Evolutionary conservation across 148 eudicot genomes (phyloP), one percentile per base, ranked within the genome.

Genomic region (Agrostemma githago): DNA sequence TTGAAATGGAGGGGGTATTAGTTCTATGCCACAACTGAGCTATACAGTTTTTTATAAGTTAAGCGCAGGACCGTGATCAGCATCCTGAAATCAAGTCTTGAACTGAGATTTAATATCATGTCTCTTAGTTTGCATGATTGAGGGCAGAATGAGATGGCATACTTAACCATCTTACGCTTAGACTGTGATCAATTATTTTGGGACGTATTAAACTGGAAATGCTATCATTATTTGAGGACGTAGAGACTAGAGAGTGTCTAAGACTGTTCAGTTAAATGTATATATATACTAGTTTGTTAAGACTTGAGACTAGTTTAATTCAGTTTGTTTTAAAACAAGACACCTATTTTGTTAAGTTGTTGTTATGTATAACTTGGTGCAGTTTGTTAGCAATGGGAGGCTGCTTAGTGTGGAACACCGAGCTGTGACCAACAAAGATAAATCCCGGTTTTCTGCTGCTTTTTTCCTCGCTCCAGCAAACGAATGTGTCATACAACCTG

Each of bases 361-460:
- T 43, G 12, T 38, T 59, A 10, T 61, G 9, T 62, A 14, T 5
- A 16, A 69, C 53, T 54, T 71, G 61, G 1, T 79, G 72, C 61
- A 79, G 78, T 63, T 63, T 56, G 62, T 79, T 56, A 79, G 82
- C 56, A 75, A 79, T 42, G 75, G 72, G 11, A 79, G 71, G 68
- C 39, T 79, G 34, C 68, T 42, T n/a, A 74, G 78, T 44, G 62
- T 21, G 19, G 75, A 79, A 53, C 78, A 79, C 38, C 71, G 82
- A 64, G 82, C 66, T 17, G 82, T 75, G 64, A 74, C 78, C 8
- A 79, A 75, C 66, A 71, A 74, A 34, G 34, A 70, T 17, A 26
- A 70, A 37, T 34, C 71, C 1, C 66, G 82, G 7, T 70, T 63
- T 34, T 54, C 75, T 34, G 72, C 66, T 62, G 82, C 72, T 0